Percentiles rank a stretch among this genome's conserved stretches.
Conservation (phyloP, 108 stramenopile species). For the Nitzschia palea region DNA sequence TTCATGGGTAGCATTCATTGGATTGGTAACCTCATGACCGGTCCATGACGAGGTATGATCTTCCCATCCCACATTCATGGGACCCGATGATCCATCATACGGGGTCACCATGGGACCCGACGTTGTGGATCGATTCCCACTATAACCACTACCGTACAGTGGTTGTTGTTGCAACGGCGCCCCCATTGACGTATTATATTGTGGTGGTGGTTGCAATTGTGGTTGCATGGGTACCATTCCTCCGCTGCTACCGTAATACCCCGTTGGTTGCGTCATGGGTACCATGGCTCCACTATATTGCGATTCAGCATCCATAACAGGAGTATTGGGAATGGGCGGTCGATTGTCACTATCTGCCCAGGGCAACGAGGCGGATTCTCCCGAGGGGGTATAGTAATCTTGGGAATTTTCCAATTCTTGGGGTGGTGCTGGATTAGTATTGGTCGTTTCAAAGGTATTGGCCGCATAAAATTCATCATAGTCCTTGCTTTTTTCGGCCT, state of each 20-base stretch:
- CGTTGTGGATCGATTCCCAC: not conserved
- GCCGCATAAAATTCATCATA: conserved; percentile 1
- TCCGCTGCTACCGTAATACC: no score
- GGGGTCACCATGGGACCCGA: not conserved
- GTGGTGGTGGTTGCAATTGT: no score
- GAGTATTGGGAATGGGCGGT: not conserved
- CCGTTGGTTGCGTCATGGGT: no score
- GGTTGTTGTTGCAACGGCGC: no score
- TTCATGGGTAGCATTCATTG: not conserved
- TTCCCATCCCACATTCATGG: not conserved
- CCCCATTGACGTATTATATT: no score
- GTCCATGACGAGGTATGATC: conserved; percentile 13
- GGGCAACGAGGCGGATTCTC: not conserved
- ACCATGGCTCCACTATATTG: not conserved
- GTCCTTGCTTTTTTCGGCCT: not conserved
- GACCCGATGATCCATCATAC: no score
- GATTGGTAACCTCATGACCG: conserved; percentile 6
- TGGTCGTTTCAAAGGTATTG: not conserved
- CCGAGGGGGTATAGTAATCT: not conserved
- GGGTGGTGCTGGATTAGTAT: not conserved
- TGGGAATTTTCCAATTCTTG: not conserved
- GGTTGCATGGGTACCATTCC: no score
- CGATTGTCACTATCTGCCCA: conserved; percentile 5
- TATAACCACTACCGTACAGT: not conserved
- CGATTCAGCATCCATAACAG: no score